Evolutionary conservation across 2,329 filamentous ascomycete genomes (phyloP), one percentile per base, ranked within the genome.

Genomic region (Penicillium thymicola): DNA sequence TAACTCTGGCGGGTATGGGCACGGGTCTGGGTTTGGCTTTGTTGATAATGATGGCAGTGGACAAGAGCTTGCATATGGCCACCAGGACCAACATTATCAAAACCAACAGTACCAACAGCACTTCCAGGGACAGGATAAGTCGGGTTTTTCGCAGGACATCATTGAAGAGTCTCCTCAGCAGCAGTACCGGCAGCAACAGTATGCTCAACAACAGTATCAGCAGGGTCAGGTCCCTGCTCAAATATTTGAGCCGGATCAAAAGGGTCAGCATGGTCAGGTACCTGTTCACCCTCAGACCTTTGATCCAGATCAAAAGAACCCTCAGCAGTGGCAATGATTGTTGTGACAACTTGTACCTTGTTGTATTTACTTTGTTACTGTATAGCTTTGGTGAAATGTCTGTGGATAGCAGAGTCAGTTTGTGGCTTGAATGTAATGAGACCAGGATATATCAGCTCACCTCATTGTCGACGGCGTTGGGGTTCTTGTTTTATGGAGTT

Each of bases 31-130:
- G 1, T 65, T 70, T 30, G 62, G 59, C 3, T 69, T 72, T 23
- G 60, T 69, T 18, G 69, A 72, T 38, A 65, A 58, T 25, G 65
- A 72, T 45, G 69, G 68, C 1, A 64, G 65, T 21, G 54, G 52
- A 1, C 68, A 70, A 14, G 58, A 66, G 48, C 62, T 65, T 34
- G 58, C 63, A 2, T 60, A 65, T 41, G 51, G 44, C 2, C 40
- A 57, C 16, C 49, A 25, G 5, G n/a, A 23, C 40, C 50, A 46
- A n/a, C 30, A 52, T 28, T 53, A 61, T 14, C 48, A 51, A 42
- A 32, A 1, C 30, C 48, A 51, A 11, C 54, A 53, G 41, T 55
- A 46, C 32, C 55, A 54, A 28, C 45, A 55, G 47, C 52, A 55
- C 4, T 51, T 43, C 44, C 53, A 55, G n/a, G 32, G 37, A 25